A percentile compares a stretch with the other conserved stretches of the same genome.
These are phyloP conservation scores for Hanseniaspora lachancei DNA, from an alignment of 805 yeast species.

Conservation along the genomic window DNA sequence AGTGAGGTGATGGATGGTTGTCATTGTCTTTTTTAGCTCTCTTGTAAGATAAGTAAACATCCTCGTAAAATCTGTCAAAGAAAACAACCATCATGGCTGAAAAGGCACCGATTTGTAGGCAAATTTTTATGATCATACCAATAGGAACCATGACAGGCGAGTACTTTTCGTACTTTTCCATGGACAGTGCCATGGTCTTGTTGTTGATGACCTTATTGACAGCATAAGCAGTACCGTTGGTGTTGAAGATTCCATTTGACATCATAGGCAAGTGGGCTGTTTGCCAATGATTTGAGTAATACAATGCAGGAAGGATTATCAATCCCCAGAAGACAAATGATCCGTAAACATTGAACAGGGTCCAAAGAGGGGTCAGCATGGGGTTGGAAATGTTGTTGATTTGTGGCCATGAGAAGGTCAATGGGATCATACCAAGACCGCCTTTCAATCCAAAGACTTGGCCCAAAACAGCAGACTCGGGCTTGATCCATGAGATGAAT, in stretches of 20 bases:
- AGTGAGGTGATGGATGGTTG: conserved; percentile 26
- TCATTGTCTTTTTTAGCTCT: conserved; percentile 14
- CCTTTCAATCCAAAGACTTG: conserved; percentile 49
- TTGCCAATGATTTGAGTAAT: conserved; percentile 44
- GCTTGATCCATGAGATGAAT: conserved; percentile 53
- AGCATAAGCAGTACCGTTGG: conserved; percentile 29
- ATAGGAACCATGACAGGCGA: conserved; percentile 53
- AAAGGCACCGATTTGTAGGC: conserved; percentile 48
- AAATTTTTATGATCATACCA: conserved; percentile 47
- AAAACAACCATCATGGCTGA: conserved; percentile 40
- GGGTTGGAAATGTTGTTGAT: conserved; percentile 51
- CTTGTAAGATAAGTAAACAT: conserved; percentile 33
- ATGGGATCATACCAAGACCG: conserved; percentile 54
- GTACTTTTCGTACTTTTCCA: conserved; percentile 38
- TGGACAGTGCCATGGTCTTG: conserved; percentile 26
- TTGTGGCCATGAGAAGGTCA: conserved; percentile 60
- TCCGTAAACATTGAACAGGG: conserved; percentile 35
- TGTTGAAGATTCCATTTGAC: conserved; percentile 35
- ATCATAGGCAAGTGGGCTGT: conserved; percentile 49
- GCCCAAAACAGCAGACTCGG: conserved; percentile 44
- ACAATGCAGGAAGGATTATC: conserved; percentile 35
- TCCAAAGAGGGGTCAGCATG: conserved; percentile 46
- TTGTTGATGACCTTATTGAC: conserved; percentile 36
- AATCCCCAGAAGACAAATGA: conserved; percentile 41
- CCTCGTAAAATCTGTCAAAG: conserved; percentile 40